A percentile compares a stretch with the other conserved stretches of the same genome.
phyloP scores from a whole-genome alignment of 768 basidiomycete species.

The Phylloporus sp. region DNA sequence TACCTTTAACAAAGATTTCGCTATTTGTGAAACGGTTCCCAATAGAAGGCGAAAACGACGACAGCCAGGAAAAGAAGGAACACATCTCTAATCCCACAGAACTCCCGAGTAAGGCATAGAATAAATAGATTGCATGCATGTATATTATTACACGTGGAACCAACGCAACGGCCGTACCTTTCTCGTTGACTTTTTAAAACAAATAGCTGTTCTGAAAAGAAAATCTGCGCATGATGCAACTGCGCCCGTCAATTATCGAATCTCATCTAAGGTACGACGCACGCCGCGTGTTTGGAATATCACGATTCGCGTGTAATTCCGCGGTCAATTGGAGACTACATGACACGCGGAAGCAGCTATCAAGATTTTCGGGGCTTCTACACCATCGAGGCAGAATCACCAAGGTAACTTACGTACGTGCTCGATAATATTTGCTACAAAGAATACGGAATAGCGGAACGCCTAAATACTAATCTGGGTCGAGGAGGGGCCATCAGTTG shows the following conservation, averaged over 20 bases:
- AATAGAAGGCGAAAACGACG: conserved; percentile 16
- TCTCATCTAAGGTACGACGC: conserved; percentile 5
- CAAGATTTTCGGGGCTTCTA: conserved; percentile 13
- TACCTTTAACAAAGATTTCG: conserved; percentile 22
- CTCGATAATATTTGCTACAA: too few species aligned
- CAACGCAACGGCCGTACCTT: neutral
- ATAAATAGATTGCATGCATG: neutral
- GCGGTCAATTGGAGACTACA: conserved; percentile 15
- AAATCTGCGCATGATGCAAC: neutral
- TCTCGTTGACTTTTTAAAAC: neutral
- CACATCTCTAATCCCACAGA: conserved; percentile 5
- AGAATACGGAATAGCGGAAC: conserved; percentile 4
- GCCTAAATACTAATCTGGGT: conserved; percentile 2
- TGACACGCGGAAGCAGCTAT: conserved; percentile 15
- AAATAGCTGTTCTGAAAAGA: neutral
- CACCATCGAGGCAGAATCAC: conserved; percentile 1
- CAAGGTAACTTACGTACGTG: conserved; percentile 10
- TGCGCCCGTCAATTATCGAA: conserved; percentile 5
- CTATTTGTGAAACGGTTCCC: conserved; percentile 26
- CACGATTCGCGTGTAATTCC: conserved; percentile 19
- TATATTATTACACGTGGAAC: conserved; percentile 13
- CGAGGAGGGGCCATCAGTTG: neutral
- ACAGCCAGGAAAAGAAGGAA: conserved; percentile 19
- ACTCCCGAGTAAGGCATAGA: conserved; percentile 16
- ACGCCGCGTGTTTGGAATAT: conserved; percentile 9